phyloP scores from a whole-genome alignment of 2,329 filamentous ascomycete genomes.

The Knufia fluminis region DNA sequence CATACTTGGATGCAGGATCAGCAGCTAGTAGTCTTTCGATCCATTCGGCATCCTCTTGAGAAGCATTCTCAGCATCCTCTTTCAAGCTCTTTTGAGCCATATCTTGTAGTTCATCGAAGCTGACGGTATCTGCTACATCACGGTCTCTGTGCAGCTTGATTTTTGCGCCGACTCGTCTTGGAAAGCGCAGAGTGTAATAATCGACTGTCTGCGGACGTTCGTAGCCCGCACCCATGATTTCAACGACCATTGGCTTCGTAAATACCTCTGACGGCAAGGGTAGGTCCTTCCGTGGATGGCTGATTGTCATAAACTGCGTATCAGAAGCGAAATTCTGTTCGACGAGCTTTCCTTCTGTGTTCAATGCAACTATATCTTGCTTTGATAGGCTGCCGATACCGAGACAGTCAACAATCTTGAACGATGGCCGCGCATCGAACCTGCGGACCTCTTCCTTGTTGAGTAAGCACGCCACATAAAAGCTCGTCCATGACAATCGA shows the following conservation, averaged over 20 bases:
- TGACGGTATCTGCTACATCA: constrained; percentile 57
- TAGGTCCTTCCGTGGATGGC: background rate
- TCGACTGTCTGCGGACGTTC: constrained; percentile 59
- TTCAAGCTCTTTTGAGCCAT: constrained; percentile 52
- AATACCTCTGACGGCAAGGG: constrained; percentile 44
- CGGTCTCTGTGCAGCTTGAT: constrained; percentile 71
- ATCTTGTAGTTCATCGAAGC: constrained; percentile 60
- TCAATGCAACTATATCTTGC: constrained; percentile 43
- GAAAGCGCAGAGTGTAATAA: constrained; percentile 69
- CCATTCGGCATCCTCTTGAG: constrained; percentile 54
- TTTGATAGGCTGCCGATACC: constrained; percentile 41
- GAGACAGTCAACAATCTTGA: constrained; percentile 58
- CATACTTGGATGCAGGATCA: constrained; percentile 27
- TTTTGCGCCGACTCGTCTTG: constrained; percentile 42
- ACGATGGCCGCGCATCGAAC: constrained; percentile 45
- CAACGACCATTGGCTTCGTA: constrained; percentile 63
- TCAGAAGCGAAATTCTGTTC: constrained; percentile 33
- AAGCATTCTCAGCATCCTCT: constrained; percentile 43
- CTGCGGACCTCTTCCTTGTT: constrained; percentile 54
- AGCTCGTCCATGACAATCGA: constrained; percentile 64
- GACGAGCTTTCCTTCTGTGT: constrained; percentile 39
- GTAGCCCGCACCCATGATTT: constrained; percentile 71
- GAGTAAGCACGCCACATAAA: constrained; percentile 65
- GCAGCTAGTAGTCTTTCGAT: constrained; percentile 50
- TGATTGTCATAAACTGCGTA: constrained; percentile 21